These are phyloP conservation scores for Cytospora paraplurivora DNA, from an alignment of 2,329 filamentous ascomycete species.

Conservation along the genomic window DNA sequence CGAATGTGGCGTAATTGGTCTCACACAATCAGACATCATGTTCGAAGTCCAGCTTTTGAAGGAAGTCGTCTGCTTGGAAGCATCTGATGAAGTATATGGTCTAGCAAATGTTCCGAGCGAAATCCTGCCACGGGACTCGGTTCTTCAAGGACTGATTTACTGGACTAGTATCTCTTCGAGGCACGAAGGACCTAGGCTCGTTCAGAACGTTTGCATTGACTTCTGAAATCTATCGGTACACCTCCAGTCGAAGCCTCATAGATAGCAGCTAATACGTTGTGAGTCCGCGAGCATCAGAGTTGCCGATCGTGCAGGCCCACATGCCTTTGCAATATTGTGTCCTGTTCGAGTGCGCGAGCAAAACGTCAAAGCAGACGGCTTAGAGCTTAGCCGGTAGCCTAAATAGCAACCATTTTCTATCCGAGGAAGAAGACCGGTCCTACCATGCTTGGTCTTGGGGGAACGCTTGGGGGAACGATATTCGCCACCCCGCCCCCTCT, in stretches of 20 bases:
- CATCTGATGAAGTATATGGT: not conserved
- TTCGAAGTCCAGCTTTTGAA: not conserved
- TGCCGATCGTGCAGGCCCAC: no score
- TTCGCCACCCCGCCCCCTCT: not conserved
- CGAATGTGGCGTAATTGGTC: not conserved
- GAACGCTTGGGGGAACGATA: no score
- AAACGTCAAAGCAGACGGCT: no score
- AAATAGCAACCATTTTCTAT: not conserved
- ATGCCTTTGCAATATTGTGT: no score
- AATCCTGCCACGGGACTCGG: not conserved
- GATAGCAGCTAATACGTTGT: not conserved
- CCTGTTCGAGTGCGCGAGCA: no score
- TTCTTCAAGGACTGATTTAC: not conserved
- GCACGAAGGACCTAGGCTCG: not conserved
- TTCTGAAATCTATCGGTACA: not conserved
- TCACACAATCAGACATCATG: conserved; percentile 2
- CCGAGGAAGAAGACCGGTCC: not conserved
- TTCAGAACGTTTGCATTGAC: not conserved
- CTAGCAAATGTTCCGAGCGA: not conserved
- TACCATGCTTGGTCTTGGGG: not conserved
- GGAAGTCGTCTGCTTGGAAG: not conserved
- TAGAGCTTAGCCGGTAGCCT: no score
- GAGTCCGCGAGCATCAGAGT: no score
- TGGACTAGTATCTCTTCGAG: not conserved
- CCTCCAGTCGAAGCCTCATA: not conserved